Base-by-base conservation (phyloP, 805 yeast genomes). In the Zygosaccharomyces rouxii region DNA sequence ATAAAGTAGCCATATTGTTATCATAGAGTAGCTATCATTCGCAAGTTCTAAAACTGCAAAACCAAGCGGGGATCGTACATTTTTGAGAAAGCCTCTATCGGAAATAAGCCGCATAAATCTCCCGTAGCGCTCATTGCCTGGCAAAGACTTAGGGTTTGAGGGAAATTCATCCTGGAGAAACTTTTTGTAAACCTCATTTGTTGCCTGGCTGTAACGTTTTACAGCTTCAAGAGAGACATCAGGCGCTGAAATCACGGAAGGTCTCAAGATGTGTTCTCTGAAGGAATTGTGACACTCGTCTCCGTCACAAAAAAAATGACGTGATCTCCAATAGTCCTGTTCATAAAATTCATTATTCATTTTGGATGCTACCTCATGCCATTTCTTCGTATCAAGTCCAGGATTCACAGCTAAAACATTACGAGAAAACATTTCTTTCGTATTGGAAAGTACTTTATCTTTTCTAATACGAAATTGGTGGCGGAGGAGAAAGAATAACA, bases 301-400 rank as follows among this genome's bases (percentile, higher is more conserved):
- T n/a, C 45, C 49, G 23, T 33, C 26, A 18, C n/a, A 40, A 14
- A 40, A 35, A 31, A 26, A 46, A 23, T 40, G 18, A 9, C 35
- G 35, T 14, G 49, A 38, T 25, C 25, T 40, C 49, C 49, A 46
- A 11, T 21, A 9, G 9, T 33, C 29, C 23, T 19, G 33, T 14
- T 19, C 19, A 35, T 31, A 25, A n/a, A 40, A 22, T 19, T 30
- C n/a, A 9, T 11, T 13, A 35, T 46, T 46, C 35, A 46, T 14
- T 16, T 18, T 14, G 21, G 19, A 13, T 23, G 49, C 49, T 3
- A 46, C 45, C 41, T 35, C 28, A 14, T 35, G 21, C 49, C 45
- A 40, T 33, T 40, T 25, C 22, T 5, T 28, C 4, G 16, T 16
- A 38, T 38, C 41, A 19, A 38, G 7, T 7, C 41, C 41, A 18